Evolutionary conservation across 2,329 filamentous ascomycete species (phyloP).

Genomic region (Magnaporthales sp.): DNA sequence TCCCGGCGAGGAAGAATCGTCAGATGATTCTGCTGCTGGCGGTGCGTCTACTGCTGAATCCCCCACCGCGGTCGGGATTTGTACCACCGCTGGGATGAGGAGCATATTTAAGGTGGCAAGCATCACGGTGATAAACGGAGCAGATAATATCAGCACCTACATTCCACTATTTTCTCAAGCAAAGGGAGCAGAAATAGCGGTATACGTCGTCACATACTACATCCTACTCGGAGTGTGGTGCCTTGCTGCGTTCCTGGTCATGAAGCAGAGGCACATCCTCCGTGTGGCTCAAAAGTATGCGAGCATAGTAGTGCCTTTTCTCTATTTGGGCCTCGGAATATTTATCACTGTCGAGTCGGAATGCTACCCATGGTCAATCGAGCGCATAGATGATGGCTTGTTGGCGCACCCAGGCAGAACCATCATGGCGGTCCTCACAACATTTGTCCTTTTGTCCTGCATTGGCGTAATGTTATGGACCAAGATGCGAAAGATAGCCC

Average conservation of each 20-base stretch:
- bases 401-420: not conserved
- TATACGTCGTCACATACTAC: conserved; percentile 24
- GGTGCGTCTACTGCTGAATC: not conserved
- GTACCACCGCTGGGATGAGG: conserved; percentile 8
- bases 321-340: conserved; percentile 23
- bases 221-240: conserved; percentile 23
- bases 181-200: conserved; percentile 20
- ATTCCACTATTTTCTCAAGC: conserved; percentile 24
- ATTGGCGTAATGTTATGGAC: conserved; percentile 4
- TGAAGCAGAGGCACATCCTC: conserved; percentile 22
- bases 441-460: not conserved
- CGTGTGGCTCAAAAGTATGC: conserved; percentile 17
- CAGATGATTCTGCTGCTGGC: not conserved
- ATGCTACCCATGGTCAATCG: conserved; percentile 24
- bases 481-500: not conserved
- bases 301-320: conserved; percentile 17
- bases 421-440: conserved; percentile 1
- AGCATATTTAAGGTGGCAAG: conserved; percentile 19
- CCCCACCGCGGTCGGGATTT: not conserved
- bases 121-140: conserved; percentile 25
- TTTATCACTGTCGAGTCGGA: conserved; percentile 23
- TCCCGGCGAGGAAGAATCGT: conserved; percentile 2
- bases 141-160: conserved; percentile 26
- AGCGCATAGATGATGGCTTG: conserved; percentile 16
- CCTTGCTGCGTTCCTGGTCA: conserved; percentile 18